These are phyloP conservation scores for Xylaria sp. DNA, from an alignment of 2,329 filamentous ascomycete genomes.

Conservation along the genomic window DNA sequence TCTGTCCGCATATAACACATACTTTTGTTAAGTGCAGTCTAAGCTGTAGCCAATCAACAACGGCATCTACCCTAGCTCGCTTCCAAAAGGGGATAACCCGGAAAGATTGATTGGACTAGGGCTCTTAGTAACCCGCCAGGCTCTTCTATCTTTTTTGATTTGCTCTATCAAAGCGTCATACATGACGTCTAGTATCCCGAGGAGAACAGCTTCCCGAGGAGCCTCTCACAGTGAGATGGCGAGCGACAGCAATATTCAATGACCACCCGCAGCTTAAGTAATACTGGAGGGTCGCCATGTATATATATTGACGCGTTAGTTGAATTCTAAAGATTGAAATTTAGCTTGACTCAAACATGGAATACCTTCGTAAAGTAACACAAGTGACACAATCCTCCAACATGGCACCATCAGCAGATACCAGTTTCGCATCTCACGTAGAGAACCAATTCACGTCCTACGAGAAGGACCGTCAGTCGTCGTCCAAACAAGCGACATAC, in stretches of 20 bases:
- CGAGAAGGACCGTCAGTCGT: conserved; percentile 53
- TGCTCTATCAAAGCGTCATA: conserved; percentile 3
- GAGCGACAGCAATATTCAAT: not conserved
- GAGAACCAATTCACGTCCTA: conserved; percentile 53
- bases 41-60: not conserved
- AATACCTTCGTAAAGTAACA: not conserved
- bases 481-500: conserved; percentile 59
- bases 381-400: conserved; percentile 18
- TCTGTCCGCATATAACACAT: no score
- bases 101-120: not conserved
- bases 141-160: not conserved
- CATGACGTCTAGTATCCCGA: not conserved
- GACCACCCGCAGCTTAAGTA: not conserved
- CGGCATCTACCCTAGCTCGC: not conserved
- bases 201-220: not conserved
- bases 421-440: conserved; percentile 52
- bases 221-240: not conserved
- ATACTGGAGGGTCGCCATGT: not conserved
- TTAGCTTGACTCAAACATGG: not conserved
- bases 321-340: not conserved
- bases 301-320: conserved; percentile 3
- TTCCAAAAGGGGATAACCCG: conserved; percentile 5
- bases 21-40: not conserved
- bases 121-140: not conserved
- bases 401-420: conserved; percentile 48